Percentiles rank a stretch among this genome's conserved stretches.
Conservation (phyloP, 805 yeast genomes). For the Yamadazyma sp. region DNA sequence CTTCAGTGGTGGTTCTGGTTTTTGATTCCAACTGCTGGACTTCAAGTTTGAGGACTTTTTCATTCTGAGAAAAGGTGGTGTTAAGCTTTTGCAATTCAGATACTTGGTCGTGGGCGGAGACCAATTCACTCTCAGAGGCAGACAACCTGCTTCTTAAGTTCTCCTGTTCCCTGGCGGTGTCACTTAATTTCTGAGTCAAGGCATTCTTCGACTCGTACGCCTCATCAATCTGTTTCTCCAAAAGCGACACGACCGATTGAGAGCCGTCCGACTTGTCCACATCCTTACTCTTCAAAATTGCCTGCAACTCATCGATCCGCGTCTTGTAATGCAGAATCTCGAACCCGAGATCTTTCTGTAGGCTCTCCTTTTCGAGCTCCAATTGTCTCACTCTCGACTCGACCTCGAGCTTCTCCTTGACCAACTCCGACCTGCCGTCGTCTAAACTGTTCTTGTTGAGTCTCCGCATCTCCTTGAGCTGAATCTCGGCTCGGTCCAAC, state of each 20-base stretch:
- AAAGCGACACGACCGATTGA: conserved; percentile 22
- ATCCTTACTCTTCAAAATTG: conserved; percentile 8
- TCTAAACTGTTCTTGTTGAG: conserved; percentile 23
- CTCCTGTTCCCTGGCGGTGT: conserved; percentile 1
- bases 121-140: conserved; percentile 23
- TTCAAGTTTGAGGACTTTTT: conserved; percentile 26
- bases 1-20: conserved; percentile 27
- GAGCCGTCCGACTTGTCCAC: neutral
- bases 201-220: conserved; percentile 16
- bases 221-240: conserved; percentile 37
- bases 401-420: conserved; percentile 34
- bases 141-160: conserved; percentile 20
- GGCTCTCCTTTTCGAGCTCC: conserved; percentile 32
- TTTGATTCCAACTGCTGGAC: conserved; percentile 30
- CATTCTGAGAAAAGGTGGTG: conserved; percentile 30
- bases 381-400: conserved; percentile 39
- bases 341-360: conserved; percentile 27
- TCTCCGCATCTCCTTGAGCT: conserved; percentile 32
- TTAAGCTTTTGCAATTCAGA: conserved; percentile 27
- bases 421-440: conserved; percentile 34
- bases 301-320: conserved; percentile 25
- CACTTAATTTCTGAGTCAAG: conserved; percentile 2
- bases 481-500: conserved; percentile 30
- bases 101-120: too few relatives aligned
- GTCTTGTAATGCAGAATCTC: conserved; percentile 36